Conservation (phyloP, 2,329 filamentous ascomycete genomes). For the Rosellinia necatrix region DNA sequence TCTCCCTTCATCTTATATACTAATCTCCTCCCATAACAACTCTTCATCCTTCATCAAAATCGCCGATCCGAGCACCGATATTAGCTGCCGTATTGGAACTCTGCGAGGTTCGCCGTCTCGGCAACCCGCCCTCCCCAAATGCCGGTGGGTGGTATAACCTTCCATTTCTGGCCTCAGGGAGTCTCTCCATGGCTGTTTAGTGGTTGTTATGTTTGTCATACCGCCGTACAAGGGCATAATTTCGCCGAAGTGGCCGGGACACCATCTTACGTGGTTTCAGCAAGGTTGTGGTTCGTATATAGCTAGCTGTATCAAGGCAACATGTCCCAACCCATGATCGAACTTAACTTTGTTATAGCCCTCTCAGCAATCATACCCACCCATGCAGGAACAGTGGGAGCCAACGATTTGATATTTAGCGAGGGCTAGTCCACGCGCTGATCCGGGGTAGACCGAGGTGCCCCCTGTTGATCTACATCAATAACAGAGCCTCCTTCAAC, state of each 20-base stretch:
- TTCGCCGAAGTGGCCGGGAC: constrained; percentile 23
- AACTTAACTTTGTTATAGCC: background rate
- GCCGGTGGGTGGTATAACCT: constrained; percentile 21
- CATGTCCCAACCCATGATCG: background rate
- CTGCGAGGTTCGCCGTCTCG: constrained; percentile 4
- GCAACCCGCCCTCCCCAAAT: background rate
- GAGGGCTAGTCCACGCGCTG: constrained; percentile 14
- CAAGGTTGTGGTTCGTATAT: background rate
- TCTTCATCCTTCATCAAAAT: background rate
- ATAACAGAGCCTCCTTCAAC: no score
- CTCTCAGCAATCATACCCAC: constrained; percentile 6
- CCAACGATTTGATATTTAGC: constrained; percentile 16
- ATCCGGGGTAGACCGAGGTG: constrained; percentile 27
- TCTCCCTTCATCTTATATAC: constrained; percentile 16
- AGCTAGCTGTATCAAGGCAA: background rate
- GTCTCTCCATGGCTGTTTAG: background rate
- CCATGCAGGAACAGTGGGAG: constrained; percentile 13
- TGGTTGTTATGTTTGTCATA: constrained; percentile 15
- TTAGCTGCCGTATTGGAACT: constrained; percentile 21
- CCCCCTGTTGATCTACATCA: constrained; percentile 10
- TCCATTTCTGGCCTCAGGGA: constrained; percentile 22
- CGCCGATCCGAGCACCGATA: background rate
- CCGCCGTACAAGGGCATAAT: constrained; percentile 13
- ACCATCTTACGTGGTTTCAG: constrained; percentile 10
- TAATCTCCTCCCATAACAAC: background rate